A percentile compares a stretch with the other conserved stretches of the same genome.
Evolutionary conservation across 768 basidiomycete genomes (phyloP).

Genomic region (Leccinum disarticulatum): DNA sequence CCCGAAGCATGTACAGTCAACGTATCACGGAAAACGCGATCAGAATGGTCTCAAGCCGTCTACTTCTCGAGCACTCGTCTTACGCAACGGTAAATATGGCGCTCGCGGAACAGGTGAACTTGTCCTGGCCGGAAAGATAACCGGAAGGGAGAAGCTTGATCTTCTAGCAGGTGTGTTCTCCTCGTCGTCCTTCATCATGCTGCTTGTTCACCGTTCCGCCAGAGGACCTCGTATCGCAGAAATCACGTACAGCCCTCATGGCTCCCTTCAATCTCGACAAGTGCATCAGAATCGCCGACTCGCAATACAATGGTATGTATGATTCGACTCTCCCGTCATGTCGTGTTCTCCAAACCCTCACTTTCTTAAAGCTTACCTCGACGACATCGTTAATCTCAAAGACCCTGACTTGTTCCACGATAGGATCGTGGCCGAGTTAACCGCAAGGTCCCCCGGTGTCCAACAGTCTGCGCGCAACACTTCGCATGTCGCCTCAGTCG

Average conservation of each 20-base stretch:
- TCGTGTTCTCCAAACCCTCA: conserved; percentile 11
- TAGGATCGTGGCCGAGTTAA: conserved; percentile 56
- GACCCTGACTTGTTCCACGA: conserved; percentile 63
- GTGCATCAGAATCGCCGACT: conserved; percentile 67
- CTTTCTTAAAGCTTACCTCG: conserved; percentile 53
- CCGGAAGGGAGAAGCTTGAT: conserved; percentile 79
- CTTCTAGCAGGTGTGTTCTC: conserved; percentile 61
- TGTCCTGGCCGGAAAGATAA: conserved; percentile 55
- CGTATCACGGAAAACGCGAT: conserved; percentile 41
- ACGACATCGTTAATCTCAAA: conserved; percentile 66
- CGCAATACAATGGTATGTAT: conserved; percentile 67
- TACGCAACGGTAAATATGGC: conserved; percentile 76
- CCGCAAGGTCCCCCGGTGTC: conserved; percentile 45
- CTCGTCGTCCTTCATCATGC: neutral
- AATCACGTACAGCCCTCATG: conserved; percentile 56
- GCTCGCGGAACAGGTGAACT: conserved; percentile 71
- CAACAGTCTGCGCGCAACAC: conserved; percentile 39
- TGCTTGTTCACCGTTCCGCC: conserved; percentile 1
- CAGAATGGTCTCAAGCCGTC: conserved; percentile 56
- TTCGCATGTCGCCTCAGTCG: conserved; percentile 53
- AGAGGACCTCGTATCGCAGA: conserved; percentile 66
- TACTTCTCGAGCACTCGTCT: conserved; percentile 68
- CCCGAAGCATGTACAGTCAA: conserved; percentile 47
- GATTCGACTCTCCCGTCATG: neutral
- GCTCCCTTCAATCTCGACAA: conserved; percentile 64